Evolutionary conservation across 164 flowering plant genomes (phyloP).

Genomic region (Stephania cephalantha): DNA sequence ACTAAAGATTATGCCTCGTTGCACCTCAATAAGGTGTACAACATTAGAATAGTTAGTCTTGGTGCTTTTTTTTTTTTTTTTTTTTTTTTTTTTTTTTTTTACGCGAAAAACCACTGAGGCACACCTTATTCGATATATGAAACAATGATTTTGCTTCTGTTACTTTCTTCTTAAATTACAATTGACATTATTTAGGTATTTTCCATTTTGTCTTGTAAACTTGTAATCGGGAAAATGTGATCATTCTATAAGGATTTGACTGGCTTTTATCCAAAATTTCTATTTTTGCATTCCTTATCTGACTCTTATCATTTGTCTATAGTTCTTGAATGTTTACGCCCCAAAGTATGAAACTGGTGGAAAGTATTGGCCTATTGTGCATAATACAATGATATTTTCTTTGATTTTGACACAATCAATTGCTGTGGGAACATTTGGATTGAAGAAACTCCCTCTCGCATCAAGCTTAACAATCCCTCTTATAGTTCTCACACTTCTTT

Average conservation of each 20-base stretch:
- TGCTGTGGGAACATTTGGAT: conserved; percentile 82
- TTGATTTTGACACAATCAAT: conserved; percentile 76
- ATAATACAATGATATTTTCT: conserved; percentile 65
- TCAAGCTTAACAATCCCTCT: conserved; percentile 68
- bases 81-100: too few relatives aligned
- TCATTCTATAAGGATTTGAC: not conserved
- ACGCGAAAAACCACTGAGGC: too few relatives aligned
- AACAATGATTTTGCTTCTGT: too few relatives aligned
- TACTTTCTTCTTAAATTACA: not conserved
- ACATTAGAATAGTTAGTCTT: too few relatives aligned
- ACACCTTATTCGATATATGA: too few relatives aligned
- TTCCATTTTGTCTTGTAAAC: not conserved
- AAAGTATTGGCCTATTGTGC: conserved; percentile 85
- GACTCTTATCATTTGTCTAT: conserved; percentile 22
- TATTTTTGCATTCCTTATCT: not conserved
- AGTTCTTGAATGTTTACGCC: conserved; percentile 76
- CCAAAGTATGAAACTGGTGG: conserved; percentile 80
- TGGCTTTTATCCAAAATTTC: not conserved
- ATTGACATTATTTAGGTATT: not conserved
- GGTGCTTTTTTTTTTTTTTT: too few relatives aligned
- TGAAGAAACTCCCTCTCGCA: conserved; percentile 80
- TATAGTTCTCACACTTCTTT: conserved; percentile 64
- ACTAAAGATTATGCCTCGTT: too few relatives aligned
- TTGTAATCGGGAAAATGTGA: not conserved
- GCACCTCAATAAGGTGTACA: too few relatives aligned